Conservation (phyloP, 2,329 filamentous ascomycete genomes). For the Teratosphaeria zuluensis region DNA sequence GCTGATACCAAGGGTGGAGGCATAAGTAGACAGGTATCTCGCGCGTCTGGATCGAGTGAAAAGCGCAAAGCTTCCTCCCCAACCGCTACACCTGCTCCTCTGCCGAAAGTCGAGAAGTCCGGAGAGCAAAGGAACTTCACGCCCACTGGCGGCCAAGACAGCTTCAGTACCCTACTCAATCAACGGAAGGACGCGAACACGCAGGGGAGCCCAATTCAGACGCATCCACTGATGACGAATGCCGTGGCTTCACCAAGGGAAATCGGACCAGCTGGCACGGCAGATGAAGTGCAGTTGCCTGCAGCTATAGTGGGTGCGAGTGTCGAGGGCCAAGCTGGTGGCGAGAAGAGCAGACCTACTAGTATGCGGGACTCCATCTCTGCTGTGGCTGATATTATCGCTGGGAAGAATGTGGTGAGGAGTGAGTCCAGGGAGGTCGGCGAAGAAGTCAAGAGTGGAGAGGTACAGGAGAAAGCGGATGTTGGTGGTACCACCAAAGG, state of each 20-base stretch:
- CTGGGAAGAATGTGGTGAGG: neutral
- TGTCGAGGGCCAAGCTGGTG: neutral
- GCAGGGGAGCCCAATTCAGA: neutral
- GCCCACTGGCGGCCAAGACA: neutral
- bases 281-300: neutral
- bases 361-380: neutral
- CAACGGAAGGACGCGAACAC: neutral
- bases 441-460: neutral
- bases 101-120: neutral
- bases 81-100: neutral
- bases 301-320: neutral
- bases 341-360: neutral
- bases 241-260: neutral
- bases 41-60: neutral
- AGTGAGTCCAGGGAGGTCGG: neutral
- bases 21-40: neutral
- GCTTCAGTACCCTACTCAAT: neutral
- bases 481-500: neutral
- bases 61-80: neutral
- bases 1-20: neutral
- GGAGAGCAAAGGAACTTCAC: neutral
- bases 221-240: neutral
- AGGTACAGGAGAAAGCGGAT: neutral
- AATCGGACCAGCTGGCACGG: neutral
- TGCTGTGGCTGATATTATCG: neutral